Percentiles rank a stretch among this genome's conserved stretches.
phyloP scores from a whole-genome alignment of 495 filamentous ascomycete genomes.

The Rhypophila decipiens region DNA sequence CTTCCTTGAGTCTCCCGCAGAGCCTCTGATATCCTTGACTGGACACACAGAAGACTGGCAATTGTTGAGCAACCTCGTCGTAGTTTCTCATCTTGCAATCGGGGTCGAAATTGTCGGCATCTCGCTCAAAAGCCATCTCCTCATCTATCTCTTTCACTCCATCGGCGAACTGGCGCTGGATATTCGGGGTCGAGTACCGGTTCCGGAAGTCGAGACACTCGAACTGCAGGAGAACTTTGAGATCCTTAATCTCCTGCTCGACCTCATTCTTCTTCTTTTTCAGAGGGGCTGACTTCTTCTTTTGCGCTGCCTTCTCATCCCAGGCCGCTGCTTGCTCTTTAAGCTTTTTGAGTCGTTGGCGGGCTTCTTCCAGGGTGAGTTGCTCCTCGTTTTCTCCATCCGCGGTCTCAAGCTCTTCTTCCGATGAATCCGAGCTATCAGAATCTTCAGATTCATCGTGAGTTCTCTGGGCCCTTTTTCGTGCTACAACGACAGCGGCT shows the following conservation, averaged over 20 bases:
- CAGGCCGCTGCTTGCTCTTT: constrained; percentile 7
- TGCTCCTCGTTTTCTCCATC: constrained; percentile 1
- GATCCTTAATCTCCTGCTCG: constrained; percentile 20
- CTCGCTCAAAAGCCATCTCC: constrained; percentile 4
- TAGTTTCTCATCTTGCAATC: constrained; percentile 47
- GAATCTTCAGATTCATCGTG: background rate
- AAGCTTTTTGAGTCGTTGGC: constrained; percentile 1
- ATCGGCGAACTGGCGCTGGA: constrained; percentile 51
- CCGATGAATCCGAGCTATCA: background rate
- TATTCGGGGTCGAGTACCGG: constrained; percentile 41
- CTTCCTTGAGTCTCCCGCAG: constrained; percentile 42
- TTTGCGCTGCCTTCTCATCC: constrained; percentile 19
- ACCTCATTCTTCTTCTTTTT: background rate
- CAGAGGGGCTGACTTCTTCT: constrained; percentile 17
- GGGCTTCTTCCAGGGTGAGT: constrained; percentile 1
- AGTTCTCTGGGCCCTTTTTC: background rate
- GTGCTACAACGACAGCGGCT: background rate
- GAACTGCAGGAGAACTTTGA: constrained; percentile 24
- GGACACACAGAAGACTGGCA: constrained; percentile 60
- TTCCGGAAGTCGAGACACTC: constrained; percentile 52
- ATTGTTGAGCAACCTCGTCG: constrained; percentile 39
- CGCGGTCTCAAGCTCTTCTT: background rate
- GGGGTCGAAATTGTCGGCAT: constrained; percentile 20
- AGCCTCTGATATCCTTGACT: constrained; percentile 55
- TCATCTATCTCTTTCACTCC: constrained; percentile 41